Evolutionary conservation across 2,329 filamentous ascomycete genomes (phyloP), one percentile per base, ranked within the genome.

Genomic region (Xylogone sp.): DNA sequence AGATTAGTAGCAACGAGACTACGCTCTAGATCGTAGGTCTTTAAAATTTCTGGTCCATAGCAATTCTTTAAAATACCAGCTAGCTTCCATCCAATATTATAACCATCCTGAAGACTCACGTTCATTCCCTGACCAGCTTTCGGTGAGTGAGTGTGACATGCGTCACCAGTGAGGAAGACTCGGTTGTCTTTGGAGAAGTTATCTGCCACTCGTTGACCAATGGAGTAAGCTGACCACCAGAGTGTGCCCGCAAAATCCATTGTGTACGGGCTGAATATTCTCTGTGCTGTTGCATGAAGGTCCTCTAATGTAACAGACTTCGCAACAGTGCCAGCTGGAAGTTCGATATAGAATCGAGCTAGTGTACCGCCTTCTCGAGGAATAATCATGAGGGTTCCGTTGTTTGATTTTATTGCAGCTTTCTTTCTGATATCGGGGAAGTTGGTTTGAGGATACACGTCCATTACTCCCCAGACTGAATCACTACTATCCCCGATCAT

Each of bases 371-470:
- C 82, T 10, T 82, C 83, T 74, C 82, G 72, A 0, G 83, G 83
- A 27, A 87, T 84, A 46, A 85, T 76, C 55, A 86, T 71, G 20
- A 86, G 66, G 42, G 74, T 82, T 1, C 83, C 82, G 1, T 71
- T 68, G 0, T 69, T 64, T 0, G 81, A 81, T 56, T 81, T 77
- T 21, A 86, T 73, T 0, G 78, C 71, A 8, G 68, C 70, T 54
- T 81, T 77, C 58, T 78, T 77, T 45, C 83, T 75, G 48, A 86
- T 81, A 56, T 87, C 83, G 0, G 82, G 82, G 53, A 84, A 85
- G 54, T 78, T 68, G 1, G 82, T 84, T 27, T 69, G 71, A 1
- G 76, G 74, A 21, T 78, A 76, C 12, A 82, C 62, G 56, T 84
- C 81, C 60, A 82, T 77, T 2, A 81, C 78, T 0, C 77, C 77